phyloP scores from a whole-genome alignment of 352 stramenopile species.

The Globisporangium lucens region DNA sequence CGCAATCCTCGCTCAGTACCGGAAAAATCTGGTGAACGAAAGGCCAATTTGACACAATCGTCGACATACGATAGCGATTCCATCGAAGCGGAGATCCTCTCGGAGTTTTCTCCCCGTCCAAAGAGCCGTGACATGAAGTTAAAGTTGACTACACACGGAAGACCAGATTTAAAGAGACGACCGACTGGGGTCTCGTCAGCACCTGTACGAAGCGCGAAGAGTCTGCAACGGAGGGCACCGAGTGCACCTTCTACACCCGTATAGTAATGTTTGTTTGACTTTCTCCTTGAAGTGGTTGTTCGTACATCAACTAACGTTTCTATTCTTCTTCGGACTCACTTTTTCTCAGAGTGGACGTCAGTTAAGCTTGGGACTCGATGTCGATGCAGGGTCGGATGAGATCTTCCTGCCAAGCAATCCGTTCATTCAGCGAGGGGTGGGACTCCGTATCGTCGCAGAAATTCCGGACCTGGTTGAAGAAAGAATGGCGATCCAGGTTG shows the following conservation, averaged over 20 bases:
- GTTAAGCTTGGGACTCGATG: constrained; percentile 21
- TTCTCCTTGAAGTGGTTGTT: background rate
- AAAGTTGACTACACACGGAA: background rate
- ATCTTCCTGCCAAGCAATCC: constrained; percentile 20
- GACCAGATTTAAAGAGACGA: background rate
- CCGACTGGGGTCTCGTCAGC: background rate
- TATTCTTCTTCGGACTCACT: background rate
- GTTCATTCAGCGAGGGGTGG: constrained; percentile 22
- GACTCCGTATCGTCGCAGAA: constrained; percentile 25
- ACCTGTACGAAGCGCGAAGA: constrained; percentile 11
- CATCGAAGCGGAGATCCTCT: constrained; percentile 38
- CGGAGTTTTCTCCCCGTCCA: constrained; percentile 17
- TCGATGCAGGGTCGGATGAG: constrained; percentile 13
- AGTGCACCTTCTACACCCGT: constrained; percentile 24
- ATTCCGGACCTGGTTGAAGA: constrained; percentile 29
- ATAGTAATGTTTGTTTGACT: constrained; percentile 26
- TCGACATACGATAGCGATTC: constrained; percentile 16
- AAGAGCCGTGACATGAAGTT: background rate
- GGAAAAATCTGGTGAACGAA: background rate
- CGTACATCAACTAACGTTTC: background rate
- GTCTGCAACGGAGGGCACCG: constrained; percentile 17
- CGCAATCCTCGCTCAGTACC: background rate
- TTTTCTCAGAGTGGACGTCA: constrained; percentile 20
- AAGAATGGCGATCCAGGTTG: constrained; percentile 16
- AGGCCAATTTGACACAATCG: background rate